A percentile compares a stretch with the other conserved stretches of the same genome.
Evolutionary conservation across 2,329 filamentous ascomycete genomes (phyloP).

Genomic region (Hypoxylon rubiginosum): DNA sequence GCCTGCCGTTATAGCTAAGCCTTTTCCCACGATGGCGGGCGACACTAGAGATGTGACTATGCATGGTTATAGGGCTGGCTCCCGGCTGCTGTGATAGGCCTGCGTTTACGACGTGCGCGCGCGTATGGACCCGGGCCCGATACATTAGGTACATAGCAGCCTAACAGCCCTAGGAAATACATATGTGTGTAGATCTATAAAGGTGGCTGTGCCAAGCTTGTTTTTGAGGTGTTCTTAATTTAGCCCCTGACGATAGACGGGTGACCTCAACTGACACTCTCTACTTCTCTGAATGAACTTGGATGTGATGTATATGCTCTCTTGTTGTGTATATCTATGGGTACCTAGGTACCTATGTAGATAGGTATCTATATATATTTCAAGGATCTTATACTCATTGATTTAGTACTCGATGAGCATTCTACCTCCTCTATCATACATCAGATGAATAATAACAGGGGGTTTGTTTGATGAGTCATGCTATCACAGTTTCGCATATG

Average conservation of each 20-base stretch:
- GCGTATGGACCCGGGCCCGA: background rate
- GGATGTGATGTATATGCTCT: too few species aligned
- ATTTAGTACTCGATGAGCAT: too few species aligned
- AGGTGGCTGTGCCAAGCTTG: background rate
- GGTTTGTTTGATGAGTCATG: background rate
- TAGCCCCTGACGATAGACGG: background rate
- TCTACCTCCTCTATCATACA: background rate
- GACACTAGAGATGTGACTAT: background rate
- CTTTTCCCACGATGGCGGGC: background rate
- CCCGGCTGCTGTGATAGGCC: background rate
- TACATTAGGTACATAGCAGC: background rate
- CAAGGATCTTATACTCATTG: too few species aligned
- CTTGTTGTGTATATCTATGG: too few species aligned
- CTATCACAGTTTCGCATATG: background rate
- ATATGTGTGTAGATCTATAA: background rate
- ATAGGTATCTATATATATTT: too few species aligned
- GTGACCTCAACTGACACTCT: too few species aligned
- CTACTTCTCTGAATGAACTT: too few species aligned
- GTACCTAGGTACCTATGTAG: too few species aligned
- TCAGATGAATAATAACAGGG: background rate
- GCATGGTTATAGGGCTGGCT: background rate
- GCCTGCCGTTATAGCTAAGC: background rate
- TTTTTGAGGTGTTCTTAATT: background rate
- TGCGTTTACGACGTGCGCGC: background rate
- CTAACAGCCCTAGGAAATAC: background rate